Evolutionary conservation across 106 monocot genomes (phyloP).

Genomic region (Dendrobium nobile): DNA sequence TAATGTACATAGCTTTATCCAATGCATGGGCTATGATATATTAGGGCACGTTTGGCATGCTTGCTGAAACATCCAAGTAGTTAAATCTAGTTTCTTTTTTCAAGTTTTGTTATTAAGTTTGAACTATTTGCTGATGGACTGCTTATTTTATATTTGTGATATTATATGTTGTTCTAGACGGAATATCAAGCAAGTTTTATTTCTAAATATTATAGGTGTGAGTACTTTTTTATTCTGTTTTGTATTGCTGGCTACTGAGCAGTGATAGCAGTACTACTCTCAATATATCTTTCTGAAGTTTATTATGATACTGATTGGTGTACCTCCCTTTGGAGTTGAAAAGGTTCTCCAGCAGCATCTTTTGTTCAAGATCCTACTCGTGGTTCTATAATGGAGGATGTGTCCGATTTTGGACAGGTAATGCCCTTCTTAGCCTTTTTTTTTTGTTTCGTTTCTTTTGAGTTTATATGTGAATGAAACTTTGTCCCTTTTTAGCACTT

Average conservation of each 20-base stretch:
- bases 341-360: not conserved
- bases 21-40: too few relatives aligned
- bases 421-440: not conserved
- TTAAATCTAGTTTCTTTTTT: too few relatives aligned
- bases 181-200: too few relatives aligned
- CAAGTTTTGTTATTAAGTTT: too few relatives aligned
- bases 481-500: not conserved
- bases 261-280: not conserved
- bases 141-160: too few relatives aligned
- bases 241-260: not conserved
- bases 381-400: constrained; percentile 4
- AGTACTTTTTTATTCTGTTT: not conserved
- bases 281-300: not conserved
- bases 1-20: too few relatives aligned
- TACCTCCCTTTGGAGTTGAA: not conserved
- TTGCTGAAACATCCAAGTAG: too few relatives aligned
- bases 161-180: too few relatives aligned
- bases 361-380: not conserved
- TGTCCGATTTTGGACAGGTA: not conserved
- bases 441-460: not conserved
- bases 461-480: not conserved
- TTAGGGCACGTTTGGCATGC: too few relatives aligned
- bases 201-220: too few relatives aligned
- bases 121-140: too few relatives aligned
- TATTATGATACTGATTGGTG: not conserved